Conservation (phyloP, 1,139 yeast genomes). For the Waltiozyma sp. region DNA sequence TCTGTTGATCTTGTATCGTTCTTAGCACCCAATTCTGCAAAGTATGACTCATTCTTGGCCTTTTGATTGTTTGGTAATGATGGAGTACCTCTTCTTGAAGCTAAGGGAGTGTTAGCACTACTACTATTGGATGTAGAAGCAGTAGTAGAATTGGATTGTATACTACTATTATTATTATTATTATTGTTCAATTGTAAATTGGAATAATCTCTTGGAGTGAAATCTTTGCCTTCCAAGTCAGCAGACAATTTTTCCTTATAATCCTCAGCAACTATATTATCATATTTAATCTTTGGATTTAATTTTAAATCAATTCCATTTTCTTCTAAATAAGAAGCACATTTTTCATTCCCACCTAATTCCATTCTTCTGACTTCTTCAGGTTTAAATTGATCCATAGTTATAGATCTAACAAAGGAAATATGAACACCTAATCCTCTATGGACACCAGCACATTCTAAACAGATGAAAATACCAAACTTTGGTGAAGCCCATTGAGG, state of each 20-base stretch:
- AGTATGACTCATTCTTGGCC: constrained; percentile 66
- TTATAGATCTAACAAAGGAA: constrained; percentile 90
- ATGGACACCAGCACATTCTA: constrained; percentile 95
- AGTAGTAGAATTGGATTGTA: background rate
- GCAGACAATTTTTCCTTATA: constrained; percentile 76
- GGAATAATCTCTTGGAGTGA: constrained; percentile 56
- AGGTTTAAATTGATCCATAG: constrained; percentile 95
- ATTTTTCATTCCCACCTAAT: constrained; percentile 81
- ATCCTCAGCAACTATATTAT: constrained; percentile 87
- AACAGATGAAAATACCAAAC: constrained; percentile 90
- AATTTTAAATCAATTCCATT: constrained; percentile 62
- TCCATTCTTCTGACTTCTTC: constrained; percentile 90
- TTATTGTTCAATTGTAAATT: constrained; percentile 20
- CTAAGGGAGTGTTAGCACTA: constrained; percentile 26
- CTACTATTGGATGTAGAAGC: background rate
- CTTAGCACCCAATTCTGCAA: constrained; percentile 63
- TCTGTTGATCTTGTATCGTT: constrained; percentile 68
- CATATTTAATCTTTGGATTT: constrained; percentile 68
- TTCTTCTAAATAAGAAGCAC: constrained; percentile 52
- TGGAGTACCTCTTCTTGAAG: constrained; percentile 33
- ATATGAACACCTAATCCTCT: constrained; percentile 95
- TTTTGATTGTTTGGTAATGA: constrained; percentile 31
- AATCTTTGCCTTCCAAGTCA: constrained; percentile 62
- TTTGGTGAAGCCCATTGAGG: constrained; percentile 99
- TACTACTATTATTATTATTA: constrained; percentile 5